A percentile compares a stretch with the other conserved stretches of the same genome.
Conservation (phyloP, 164 flowering plant species). For the Liriodendron chinense region DNA sequence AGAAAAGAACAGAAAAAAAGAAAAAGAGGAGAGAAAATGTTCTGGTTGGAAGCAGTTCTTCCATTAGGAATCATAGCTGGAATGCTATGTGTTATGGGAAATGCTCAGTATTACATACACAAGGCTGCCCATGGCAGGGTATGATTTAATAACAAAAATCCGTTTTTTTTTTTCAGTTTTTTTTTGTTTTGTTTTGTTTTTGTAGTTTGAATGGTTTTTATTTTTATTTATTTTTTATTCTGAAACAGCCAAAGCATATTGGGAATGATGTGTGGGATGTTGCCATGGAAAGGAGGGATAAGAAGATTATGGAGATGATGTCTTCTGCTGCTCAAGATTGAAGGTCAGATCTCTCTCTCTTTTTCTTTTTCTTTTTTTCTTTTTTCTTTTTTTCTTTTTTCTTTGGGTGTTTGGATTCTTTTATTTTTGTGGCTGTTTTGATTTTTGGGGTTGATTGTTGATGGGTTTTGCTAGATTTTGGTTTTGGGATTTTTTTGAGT, state of each 20-base stretch:
- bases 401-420: not conserved
- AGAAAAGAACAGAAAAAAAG: too few relatives aligned
- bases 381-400: too few relatives aligned
- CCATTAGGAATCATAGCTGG: constrained; percentile 90
- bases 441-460: not conserved
- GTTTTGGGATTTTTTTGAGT: not conserved
- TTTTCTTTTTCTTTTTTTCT: not conserved
- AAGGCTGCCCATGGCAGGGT: constrained; percentile 89
- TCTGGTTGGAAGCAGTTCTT: constrained; percentile 61
- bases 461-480: not conserved
- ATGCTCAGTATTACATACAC: constrained; percentile 83
- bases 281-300: constrained; percentile 95
- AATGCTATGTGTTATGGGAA: constrained; percentile 80
- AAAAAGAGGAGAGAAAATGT: too few relatives aligned
- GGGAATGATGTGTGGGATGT: constrained; percentile 82
- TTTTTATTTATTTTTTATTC: not conserved
- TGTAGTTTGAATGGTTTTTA: not conserved
- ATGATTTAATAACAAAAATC: not conserved
- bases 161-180: not conserved
- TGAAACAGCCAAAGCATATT: constrained; percentile 33
- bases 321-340: constrained; percentile 10
- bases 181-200: too few relatives aligned
- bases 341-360: constrained; percentile 10
- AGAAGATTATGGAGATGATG: constrained; percentile 60
- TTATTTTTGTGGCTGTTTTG: not conserved